phyloP scores from a whole-genome alignment of 345 rosid genomes.

The Melaleuca quinquenervia region DNA sequence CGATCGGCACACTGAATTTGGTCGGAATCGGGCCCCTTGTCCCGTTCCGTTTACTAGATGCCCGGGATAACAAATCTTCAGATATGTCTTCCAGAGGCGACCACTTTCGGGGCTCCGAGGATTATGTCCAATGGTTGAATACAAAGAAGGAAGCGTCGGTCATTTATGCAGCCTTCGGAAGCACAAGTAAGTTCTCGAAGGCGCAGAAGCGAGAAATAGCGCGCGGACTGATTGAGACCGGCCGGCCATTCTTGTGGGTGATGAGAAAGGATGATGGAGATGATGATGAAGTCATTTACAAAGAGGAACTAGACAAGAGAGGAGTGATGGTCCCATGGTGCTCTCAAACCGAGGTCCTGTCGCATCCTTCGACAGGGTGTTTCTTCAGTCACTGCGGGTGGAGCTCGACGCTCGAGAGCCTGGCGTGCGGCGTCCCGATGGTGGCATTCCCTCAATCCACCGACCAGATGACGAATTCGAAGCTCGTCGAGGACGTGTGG shows the following conservation, averaged over 20 bases:
- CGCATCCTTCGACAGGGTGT: slow-evolving; percentile 21
- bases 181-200: neutral
- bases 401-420: slow-evolving; percentile 26
- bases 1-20: neutral
- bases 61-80: neutral
- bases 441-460: slow-evolving; percentile 20
- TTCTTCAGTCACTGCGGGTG: slow-evolving; percentile 31
- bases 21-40: neutral
- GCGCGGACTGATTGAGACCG: neutral
- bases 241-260: slow-evolving; percentile 11
- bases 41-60: neutral
- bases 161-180: neutral
- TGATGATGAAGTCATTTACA: neutral
- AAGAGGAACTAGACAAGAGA: neutral
- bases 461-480: slow-evolving; percentile 22
- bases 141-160: neutral
- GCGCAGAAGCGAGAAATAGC: slow-evolving; percentile 1
- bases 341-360: slow-evolving; percentile 21
- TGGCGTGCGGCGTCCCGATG: slow-evolving; percentile 16
- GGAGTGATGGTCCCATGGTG: slow-evolving; percentile 30
- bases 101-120: neutral
- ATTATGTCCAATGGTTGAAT: slow-evolving; percentile 1
- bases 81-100: neutral
- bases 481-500: slow-evolving; percentile 22
- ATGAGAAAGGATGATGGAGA: neutral